Evolutionary conservation across 495 filamentous ascomycete genomes (phyloP).

Genomic region (Podospora bellae-mahoneyi): DNA sequence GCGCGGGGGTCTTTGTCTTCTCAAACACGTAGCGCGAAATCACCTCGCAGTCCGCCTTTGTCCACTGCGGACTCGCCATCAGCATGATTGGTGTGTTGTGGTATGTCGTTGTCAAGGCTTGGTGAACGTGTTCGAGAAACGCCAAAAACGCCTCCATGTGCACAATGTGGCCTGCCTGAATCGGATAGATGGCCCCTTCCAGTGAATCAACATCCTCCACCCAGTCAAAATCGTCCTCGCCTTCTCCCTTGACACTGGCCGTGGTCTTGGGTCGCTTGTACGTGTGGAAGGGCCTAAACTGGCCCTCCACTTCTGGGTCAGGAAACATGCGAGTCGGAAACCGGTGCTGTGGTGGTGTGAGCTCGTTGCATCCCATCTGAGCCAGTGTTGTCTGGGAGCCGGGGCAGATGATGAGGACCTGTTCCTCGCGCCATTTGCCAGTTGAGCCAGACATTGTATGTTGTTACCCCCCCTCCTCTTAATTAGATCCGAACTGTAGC

Average conservation of each 20-base stretch:
- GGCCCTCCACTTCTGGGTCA: slow-evolving; percentile 67
- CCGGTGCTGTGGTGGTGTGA: slow-evolving; percentile 77
- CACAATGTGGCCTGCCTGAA: slow-evolving; percentile 72
- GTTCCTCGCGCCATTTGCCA: slow-evolving; percentile 54
- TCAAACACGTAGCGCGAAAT: slow-evolving; percentile 93
- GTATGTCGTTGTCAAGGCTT: slow-evolving; percentile 80
- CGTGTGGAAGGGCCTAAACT: slow-evolving; percentile 77
- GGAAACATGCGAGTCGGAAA: slow-evolving; percentile 93
- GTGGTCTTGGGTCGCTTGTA: slow-evolving; percentile 61
- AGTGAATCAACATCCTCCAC: slow-evolving; percentile 85
- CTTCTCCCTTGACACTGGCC: slow-evolving; percentile 26
- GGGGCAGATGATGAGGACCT: slow-evolving; percentile 76
- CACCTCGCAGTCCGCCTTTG: slow-evolving; percentile 71
- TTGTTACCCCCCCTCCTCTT: not conserved
- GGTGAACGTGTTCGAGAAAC: slow-evolving; percentile 81
- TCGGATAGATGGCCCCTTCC: slow-evolving; percentile 85
- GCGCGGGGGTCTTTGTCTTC: slow-evolving; percentile 88
- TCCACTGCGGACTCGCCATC: slow-evolving; percentile 83
- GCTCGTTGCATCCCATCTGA: slow-evolving; percentile 88
- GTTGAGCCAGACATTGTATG: slow-evolving; percentile 43
- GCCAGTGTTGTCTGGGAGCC: slow-evolving; percentile 92
- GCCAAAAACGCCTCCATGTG: slow-evolving; percentile 92
- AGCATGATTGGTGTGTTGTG: slow-evolving; percentile 88
- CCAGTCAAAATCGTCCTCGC: slow-evolving; percentile 52
- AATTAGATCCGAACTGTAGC: not conserved